A percentile compares a stretch with the other conserved stretches of the same genome.
These are phyloP conservation scores for Gentiana dahurica DNA, from an alignment of 257 asterid genomes.

Conservation along the genomic window DNA sequence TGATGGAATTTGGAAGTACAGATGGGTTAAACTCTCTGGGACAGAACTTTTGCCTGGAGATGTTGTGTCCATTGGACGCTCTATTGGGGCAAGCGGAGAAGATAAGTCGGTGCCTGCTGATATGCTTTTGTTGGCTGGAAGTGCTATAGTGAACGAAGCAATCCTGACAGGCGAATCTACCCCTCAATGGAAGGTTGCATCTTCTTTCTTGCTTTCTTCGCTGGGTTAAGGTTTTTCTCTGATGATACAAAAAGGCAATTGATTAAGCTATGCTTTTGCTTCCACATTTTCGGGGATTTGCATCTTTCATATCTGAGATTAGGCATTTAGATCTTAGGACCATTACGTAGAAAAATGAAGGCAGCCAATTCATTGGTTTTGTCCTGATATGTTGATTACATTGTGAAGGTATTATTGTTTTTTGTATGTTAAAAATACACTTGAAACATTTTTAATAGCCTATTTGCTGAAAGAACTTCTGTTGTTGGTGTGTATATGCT, in stretches of 20 bases:
- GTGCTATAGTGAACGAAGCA: slow-evolving; percentile 96
- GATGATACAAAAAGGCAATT: not conserved
- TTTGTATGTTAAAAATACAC: not conserved
- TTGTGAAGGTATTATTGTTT: not conserved
- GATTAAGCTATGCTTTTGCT: not conserved
- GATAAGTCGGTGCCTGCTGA: slow-evolving; percentile 97
- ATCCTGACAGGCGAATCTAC: slow-evolving; percentile 98
- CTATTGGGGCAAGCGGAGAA: slow-evolving; percentile 73
- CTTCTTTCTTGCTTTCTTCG: slow-evolving; percentile 6
- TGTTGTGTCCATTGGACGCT: slow-evolving; percentile 95
- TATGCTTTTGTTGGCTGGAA: slow-evolving; percentile 98
- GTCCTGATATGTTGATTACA: not conserved
- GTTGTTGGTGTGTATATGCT: not conserved
- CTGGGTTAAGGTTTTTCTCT: not conserved
- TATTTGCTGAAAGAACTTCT: not conserved
- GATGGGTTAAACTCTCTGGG: slow-evolving; percentile 92
- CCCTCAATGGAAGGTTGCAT: slow-evolving; percentile 93
- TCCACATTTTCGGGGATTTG: not conserved
- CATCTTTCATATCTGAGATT: not conserved
- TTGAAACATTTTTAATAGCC: not conserved
- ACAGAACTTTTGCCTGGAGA: slow-evolving; percentile 95
- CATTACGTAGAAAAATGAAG: not conserved
- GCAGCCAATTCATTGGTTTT: not conserved
- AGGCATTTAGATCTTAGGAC: no score
- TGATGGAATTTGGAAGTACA: slow-evolving; percentile 20